Evolutionary conservation across 2,329 filamentous ascomycete species (phyloP).

Genomic region (Gliomastix tumulicola): DNA sequence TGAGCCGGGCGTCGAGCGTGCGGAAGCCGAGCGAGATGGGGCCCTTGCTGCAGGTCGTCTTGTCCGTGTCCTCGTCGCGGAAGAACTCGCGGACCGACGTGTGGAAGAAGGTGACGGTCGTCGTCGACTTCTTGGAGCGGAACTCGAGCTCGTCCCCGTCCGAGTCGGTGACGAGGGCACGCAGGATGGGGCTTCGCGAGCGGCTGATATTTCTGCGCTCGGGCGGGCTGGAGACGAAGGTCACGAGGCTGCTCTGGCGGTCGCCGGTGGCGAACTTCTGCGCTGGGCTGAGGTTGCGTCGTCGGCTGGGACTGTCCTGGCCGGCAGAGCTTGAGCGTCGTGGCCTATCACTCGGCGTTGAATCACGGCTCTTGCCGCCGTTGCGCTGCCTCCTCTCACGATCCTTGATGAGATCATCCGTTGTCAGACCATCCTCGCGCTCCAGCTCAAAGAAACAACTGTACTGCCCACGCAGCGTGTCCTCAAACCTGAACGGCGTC

Average conservation of each 20-base stretch:
- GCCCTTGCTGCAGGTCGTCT: slow-evolving; percentile 5
- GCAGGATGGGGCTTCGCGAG: slow-evolving; percentile 12
- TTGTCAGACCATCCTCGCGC: slow-evolving; percentile 34
- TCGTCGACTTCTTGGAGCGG: slow-evolving; percentile 32
- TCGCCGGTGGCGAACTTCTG: not conserved
- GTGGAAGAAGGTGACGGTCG: slow-evolving; percentile 31
- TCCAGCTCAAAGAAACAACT: slow-evolving; percentile 38
- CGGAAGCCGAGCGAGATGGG: slow-evolving; percentile 24
- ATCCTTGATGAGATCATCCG: slow-evolving; percentile 31
- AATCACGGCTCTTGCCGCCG: slow-evolving; percentile 1
- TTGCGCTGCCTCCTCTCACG: slow-evolving; percentile 20
- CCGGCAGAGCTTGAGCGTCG: slow-evolving; percentile 4
- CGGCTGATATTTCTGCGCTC: slow-evolving; percentile 13
- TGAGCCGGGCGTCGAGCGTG: slow-evolving; percentile 21
- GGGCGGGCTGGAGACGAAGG: not conserved
- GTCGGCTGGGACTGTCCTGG: slow-evolving; percentile 1
- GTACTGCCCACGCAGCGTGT: slow-evolving; percentile 34
- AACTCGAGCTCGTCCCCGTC: slow-evolving; percentile 29
- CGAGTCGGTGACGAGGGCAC: slow-evolving; percentile 19
- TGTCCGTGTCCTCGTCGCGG: slow-evolving; percentile 19
- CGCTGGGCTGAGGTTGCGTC: slow-evolving; percentile 1
- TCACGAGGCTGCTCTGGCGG: slow-evolving; percentile 1
- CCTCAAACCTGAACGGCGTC: slow-evolving; percentile 29
- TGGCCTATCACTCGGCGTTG: slow-evolving; percentile 2
- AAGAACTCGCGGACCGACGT: slow-evolving; percentile 30